Evolutionary conservation across 306 rosid genomes (phyloP), one percentile per base, ranked within the genome.

Genomic region (Heteromeles arbutifolia): DNA sequence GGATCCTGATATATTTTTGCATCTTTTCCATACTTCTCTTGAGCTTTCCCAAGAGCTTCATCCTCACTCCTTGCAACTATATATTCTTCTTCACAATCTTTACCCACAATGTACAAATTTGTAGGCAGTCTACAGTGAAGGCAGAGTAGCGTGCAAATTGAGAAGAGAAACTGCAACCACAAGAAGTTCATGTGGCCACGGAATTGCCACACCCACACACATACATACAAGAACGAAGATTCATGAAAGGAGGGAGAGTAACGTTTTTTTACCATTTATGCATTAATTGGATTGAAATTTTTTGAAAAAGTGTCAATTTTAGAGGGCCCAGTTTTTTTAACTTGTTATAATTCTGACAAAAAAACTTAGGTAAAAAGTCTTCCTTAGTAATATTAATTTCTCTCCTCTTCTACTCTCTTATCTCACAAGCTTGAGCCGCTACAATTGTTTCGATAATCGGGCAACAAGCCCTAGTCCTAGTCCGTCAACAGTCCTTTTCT

Each of bases 1-100:
- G 98, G 95, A 84, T 92, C 98, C 81, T 94, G 98, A 84, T 86
- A 91, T 81, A 94, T 92, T 81, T 94, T 89, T 61, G 86, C 96
- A 77, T 82, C 83, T 69, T 84, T 86, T 80, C 98, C 98, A 70
- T 87, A 91, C 81, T 87, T 90, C 59, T 81, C 64, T 15, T 41
- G 87, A 77, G 98, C 97, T 77, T 92, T 82, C 84, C 75, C 83
- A 80, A 80, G 91, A 82, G 98, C 98, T 81, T 90, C 96, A 72
- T 81, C 88, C 50, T 82, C 82, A 86, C 81, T 87, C 83, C 93
- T 88, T 70, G 97, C 98, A 83, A 94, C 98, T 73, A 94, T 88
- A 75, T 92, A 92, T 32, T 94, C 97, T 83, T 94, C 98, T 86
- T 91, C 97, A 70, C 84, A 83, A 69, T 90, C 85, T 83, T 87